Evolutionary conservation across 805 yeast species (phyloP).

Genomic region (Ogataea corticis): DNA sequence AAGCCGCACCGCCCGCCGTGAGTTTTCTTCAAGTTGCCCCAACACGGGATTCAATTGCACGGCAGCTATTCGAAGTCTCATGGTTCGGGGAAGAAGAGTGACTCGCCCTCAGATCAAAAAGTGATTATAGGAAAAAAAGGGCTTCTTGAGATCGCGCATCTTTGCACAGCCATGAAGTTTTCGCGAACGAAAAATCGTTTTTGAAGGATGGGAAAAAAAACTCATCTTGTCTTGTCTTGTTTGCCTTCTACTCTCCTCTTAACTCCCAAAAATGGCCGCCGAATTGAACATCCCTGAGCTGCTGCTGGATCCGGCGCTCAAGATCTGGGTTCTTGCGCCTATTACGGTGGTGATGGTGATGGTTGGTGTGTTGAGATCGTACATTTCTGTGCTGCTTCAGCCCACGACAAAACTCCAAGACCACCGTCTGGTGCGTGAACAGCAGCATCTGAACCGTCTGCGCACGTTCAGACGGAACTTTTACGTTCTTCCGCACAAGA

Average conservation of each 20-base stretch:
- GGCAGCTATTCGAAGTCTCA: slow-evolving; percentile 59
- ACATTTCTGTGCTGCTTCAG: slow-evolving; percentile 59
- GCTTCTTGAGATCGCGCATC: too few species aligned
- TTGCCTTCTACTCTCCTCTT: neutral
- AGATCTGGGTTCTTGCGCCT: slow-evolving; percentile 89
- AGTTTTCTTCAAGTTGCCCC: slow-evolving; percentile 58
- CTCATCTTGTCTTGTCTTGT: neutral
- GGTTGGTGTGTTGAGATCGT: slow-evolving; percentile 76
- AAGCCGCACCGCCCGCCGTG: slow-evolving; percentile 44
- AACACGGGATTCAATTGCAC: slow-evolving; percentile 68
- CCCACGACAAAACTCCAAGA: slow-evolving; percentile 57
- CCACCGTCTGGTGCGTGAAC: slow-evolving; percentile 55
- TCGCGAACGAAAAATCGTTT: too few species aligned
- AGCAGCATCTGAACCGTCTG: slow-evolving; percentile 62
- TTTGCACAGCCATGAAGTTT: too few species aligned
- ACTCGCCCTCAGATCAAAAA: neutral
- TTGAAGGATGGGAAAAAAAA: neutral
- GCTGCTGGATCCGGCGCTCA: slow-evolving; percentile 75
- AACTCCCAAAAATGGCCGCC: slow-evolving; percentile 12
- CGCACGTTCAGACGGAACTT: slow-evolving; percentile 56
- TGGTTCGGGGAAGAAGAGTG: slow-evolving; percentile 19
- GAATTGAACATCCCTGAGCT: slow-evolving; percentile 45
- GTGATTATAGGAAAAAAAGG: neutral
- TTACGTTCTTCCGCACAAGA: slow-evolving; percentile 42
- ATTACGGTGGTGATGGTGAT: slow-evolving; percentile 87